Conservation (phyloP, 306 rosid species). For the Senna siamea region DNA sequence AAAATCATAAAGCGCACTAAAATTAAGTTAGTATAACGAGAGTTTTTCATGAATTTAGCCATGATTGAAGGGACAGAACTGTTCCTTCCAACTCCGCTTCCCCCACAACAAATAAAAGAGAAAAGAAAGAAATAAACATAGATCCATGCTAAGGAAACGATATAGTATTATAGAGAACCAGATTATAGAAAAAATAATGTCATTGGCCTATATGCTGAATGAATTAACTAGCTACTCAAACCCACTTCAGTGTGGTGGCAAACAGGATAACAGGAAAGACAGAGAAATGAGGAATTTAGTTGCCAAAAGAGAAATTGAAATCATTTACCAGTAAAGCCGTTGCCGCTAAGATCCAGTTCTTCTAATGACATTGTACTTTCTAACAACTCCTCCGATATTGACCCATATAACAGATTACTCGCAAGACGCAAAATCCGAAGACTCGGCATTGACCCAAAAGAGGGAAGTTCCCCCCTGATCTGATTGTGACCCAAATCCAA, state of each 20-base stretch:
- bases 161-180: background rate
- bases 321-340: conserved; percentile 78
- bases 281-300: background rate
- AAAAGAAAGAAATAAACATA: background rate
- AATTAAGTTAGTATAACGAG: conserved; percentile 9
- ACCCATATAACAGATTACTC: conserved; percentile 63
- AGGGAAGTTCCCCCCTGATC: conserved; percentile 77
- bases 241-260: background rate
- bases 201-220: background rate
- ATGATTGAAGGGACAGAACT: conserved; percentile 1
- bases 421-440: conserved; percentile 66
- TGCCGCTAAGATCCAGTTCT: conserved; percentile 86
- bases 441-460: conserved; percentile 57
- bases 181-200: background rate
- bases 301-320: conserved; percentile 16
- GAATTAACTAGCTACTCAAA: background rate
- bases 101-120: background rate
- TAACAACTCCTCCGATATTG: conserved; percentile 68
- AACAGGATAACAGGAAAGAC: background rate
- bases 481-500: conserved; percentile 75
- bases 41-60: conserved; percentile 22
- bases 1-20: background rate
- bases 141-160: conserved; percentile 18
- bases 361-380: conserved; percentile 55
- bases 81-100: conserved; percentile 2